Evolutionary conservation across 2,329 filamentous ascomycete genomes (phyloP), one percentile per base, ranked within the genome.

Genomic region (Aspergillus ochraceus): DNA sequence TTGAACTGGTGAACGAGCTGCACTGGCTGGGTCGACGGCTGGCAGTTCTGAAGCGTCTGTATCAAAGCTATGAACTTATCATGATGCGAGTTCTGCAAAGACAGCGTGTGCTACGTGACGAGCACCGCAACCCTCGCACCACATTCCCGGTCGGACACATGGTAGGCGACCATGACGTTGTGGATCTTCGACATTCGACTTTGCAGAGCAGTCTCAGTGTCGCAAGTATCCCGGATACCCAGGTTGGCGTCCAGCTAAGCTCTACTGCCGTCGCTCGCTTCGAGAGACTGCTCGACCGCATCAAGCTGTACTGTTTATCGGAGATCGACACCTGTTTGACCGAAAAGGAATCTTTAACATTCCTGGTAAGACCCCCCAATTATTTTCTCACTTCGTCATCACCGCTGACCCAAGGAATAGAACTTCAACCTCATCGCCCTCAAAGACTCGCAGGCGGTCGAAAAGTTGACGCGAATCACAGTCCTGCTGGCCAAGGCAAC

Each of bases 391-490:
- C 11, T 19, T 22, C n/a, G 22, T 14, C 4, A 26, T 36, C 12
- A 19, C 14, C 10, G 30, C 63, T 69, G 32, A 68, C 24, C 9
- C 9, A 11, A n/a, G 29, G 51, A 12, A 55, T 42, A 90, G 87
- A 91, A 91, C 72, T 92, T 92, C 80, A 91, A 90, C 72, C 82
- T 92, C 64, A 90, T 89, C 59, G 86, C 89, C 19, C 86, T 91
- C 68, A 91, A 90, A 70, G 88, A 92, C 72, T 90, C 88, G 0
- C 84, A 87, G 64, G 85, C 86, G 4, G 89, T 91, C 11, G 89
- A 90, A 60, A 83, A 87, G 20, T 81, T 92, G 20, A 91, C 89
- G 0, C 81, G 89, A 59, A 87, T 89, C 63, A 90, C 89, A 3
- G 86, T 91, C 4, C 77, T 92, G 5, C 80, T 92, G 11, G 89